A percentile compares a stretch with the other conserved stretches of the same genome.
These are phyloP conservation scores for Pholiota adiposa DNA, from an alignment of 1,284 basidiomycete species.

Conservation along the genomic window DNA sequence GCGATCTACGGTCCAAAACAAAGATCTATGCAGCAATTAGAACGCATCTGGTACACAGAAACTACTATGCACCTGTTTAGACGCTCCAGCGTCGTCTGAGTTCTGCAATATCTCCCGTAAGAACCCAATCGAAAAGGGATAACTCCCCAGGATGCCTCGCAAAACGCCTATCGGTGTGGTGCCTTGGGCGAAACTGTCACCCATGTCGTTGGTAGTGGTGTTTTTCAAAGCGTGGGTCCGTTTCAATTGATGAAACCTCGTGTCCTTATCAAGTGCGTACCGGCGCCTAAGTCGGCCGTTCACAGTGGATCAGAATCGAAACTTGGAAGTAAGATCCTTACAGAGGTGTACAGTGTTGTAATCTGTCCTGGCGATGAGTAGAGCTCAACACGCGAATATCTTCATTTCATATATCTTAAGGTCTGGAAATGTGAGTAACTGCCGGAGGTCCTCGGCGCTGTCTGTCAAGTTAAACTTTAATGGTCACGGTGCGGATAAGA, in stretches of 20 bases:
- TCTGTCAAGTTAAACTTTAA: neutral
- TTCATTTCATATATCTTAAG: neutral
- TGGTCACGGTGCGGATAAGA: no score
- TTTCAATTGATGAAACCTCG: constrained; percentile 18
- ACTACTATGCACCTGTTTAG: constrained; percentile 34
- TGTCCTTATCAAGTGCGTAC: constrained; percentile 7
- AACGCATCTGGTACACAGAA: neutral
- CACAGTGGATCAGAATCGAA: neutral
- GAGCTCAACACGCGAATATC: no score
- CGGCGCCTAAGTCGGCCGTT: constrained; percentile 3
- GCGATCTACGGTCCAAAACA: constrained; percentile 41
- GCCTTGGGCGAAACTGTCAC: constrained; percentile 19
- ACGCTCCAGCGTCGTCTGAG: constrained; percentile 49
- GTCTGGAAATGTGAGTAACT: neutral
- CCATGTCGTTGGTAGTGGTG: constrained; percentile 1
- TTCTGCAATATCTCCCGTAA: constrained; percentile 53
- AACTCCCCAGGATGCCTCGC: constrained; percentile 41
- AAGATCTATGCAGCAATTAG: constrained; percentile 37
- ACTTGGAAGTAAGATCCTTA: no score
- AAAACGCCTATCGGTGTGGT: constrained; percentile 29
- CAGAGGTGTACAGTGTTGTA: no score
- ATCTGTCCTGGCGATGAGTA: no score
- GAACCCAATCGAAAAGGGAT: constrained; percentile 46
- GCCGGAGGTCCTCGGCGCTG: neutral
- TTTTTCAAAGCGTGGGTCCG: neutral